A percentile compares a stretch with the other conserved stretches of the same genome.
Evolutionary conservation across 1,139 yeast species (phyloP).

Genomic region (Schizosaccharomyces versatilis): DNA sequence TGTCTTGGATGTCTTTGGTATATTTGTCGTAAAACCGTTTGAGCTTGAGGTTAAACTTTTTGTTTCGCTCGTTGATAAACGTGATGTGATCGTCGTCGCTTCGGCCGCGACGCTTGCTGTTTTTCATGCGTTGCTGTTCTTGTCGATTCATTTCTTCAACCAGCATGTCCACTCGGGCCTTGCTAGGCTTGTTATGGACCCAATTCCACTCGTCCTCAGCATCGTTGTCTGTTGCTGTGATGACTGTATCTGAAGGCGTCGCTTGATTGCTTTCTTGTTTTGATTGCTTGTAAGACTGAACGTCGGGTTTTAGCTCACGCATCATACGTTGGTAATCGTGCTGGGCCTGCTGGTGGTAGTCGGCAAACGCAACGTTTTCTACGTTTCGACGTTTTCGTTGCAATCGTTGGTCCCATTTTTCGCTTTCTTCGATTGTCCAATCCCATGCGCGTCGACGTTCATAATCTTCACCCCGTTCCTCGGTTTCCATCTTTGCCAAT

Average conservation of each 20-base stretch:
- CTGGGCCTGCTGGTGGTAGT: conserved; percentile 14
- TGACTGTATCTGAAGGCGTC: conserved; percentile 6
- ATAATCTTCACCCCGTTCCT: conserved; percentile 23
- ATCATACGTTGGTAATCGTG: conserved; percentile 27
- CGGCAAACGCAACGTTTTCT: conserved; percentile 14
- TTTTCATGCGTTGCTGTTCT: conserved; percentile 20
- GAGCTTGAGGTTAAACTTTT: conserved; percentile 53
- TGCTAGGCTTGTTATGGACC: conserved; percentile 20
- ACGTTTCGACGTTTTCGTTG: conserved; percentile 16
- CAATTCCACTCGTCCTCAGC: conserved; percentile 13
- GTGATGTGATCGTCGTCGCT: conserved; percentile 23
- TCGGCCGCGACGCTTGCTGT: conserved; percentile 18
- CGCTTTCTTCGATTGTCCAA: conserved; percentile 48
- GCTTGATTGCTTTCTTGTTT: conserved; percentile 14
- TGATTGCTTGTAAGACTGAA: conserved; percentile 24
- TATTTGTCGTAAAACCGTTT: conserved; percentile 34
- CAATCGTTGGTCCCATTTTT: conserved; percentile 35
- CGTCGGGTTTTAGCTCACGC: conserved; percentile 23
- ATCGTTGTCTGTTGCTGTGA: conserved; percentile 10
- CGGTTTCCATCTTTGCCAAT: conserved; percentile 22
- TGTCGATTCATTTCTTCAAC: conserved; percentile 24
- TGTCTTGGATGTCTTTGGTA: conserved; percentile 22
- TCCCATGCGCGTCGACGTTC: conserved; percentile 30
- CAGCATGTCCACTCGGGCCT: conserved; percentile 23
- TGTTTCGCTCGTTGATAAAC: conserved; percentile 50